These are phyloP conservation scores for Kurtzmaniella fragi DNA, from an alignment of 805 yeast genomes.

Conservation along the genomic window DNA sequence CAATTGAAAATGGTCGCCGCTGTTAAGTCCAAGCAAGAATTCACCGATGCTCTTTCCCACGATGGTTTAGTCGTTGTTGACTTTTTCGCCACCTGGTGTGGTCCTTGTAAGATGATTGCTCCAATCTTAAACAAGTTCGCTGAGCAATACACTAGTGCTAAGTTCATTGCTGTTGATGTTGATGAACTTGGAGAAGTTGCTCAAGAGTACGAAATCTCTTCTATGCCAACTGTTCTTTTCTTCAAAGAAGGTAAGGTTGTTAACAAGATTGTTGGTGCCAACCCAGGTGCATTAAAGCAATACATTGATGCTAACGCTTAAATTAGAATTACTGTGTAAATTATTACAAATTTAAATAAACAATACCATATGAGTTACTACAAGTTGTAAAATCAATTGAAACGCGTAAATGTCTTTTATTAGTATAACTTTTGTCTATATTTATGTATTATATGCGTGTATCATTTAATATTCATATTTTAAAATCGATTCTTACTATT, in stretches of 20 bases:
- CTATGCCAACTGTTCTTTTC: slow-evolving; percentile 64
- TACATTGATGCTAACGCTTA: slow-evolving; percentile 52
- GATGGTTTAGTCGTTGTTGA: slow-evolving; percentile 85
- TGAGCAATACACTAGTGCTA: slow-evolving; percentile 57
- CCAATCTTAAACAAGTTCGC: slow-evolving; percentile 86
- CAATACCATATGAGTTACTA: neutral
- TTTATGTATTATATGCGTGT: too few species aligned
- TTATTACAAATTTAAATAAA: neutral
- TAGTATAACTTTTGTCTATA: too few species aligned
- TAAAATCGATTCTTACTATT: too few species aligned
- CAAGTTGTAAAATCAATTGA: too few species aligned
- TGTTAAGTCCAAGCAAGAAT: slow-evolving; percentile 44
- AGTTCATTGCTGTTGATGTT: slow-evolving; percentile 87
- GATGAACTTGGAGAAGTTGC: slow-evolving; percentile 79
- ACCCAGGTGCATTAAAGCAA: slow-evolving; percentile 77
- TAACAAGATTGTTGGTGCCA: slow-evolving; percentile 83
- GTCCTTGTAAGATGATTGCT: slow-evolving; percentile 97
- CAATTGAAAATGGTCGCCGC: slow-evolving; percentile 29
- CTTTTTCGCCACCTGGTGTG: slow-evolving; percentile 98
- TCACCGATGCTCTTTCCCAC: slow-evolving; percentile 56
- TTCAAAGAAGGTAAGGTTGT: slow-evolving; percentile 80
- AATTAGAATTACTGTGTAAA: slow-evolving; percentile 2
- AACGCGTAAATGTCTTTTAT: too few species aligned
- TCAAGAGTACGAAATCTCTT: slow-evolving; percentile 51
- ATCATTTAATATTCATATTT: too few species aligned